Base-by-base conservation (phyloP, 2,329 filamentous ascomycete genomes). In the Chaetomium sp. region DNA sequence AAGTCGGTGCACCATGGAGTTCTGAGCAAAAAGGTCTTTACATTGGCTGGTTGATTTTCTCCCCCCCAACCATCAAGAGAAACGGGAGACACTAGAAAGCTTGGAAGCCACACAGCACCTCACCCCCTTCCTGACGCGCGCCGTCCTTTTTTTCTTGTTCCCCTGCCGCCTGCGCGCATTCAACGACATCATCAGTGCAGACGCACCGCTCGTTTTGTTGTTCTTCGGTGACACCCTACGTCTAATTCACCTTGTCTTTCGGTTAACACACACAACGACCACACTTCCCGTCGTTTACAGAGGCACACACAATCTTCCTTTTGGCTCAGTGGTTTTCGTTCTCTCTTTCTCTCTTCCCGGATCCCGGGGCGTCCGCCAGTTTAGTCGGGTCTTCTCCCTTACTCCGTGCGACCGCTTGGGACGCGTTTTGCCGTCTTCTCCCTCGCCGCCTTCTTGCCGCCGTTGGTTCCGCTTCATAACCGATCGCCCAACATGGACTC, bases 141-240 rank as follows among this genome's bases (percentile, higher is more conserved):
- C 19, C 19, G 19, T 27, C 19, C 52, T 36, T 41, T 53, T 52
- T 11, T 40, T 55, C 43, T 54, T 49, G 36, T 50, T 53, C 35
- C 51, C 34, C 45, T 49, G 52, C 52, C 52, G 50, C 49, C 43
- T 47, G 19, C 19, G 19, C 19, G 19, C 19, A 27, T 27, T 51
- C 53, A 52, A 61, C 62, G 53, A 57, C 61, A 64, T 61, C 62
- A 61, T 58, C 53, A 45, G 63, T 62, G 54, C 58, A 42, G 53
- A 58, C 58, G 61, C 58, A 58, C 43, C 60, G 49, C 63, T 64
- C 62, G 60, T 64, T 62, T 60, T 57, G 43, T 52, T 54, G 44
- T 56, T 55, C 53, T 40, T 34, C 14, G 19, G 19, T 27, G 19
- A 27, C 19, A 27, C 19, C 19, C 19, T 27, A 27, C 19, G 19